Evolutionary conservation across 2,329 filamentous ascomycete species (phyloP).

Genomic region (Fusarium tanahbumbuense): DNA sequence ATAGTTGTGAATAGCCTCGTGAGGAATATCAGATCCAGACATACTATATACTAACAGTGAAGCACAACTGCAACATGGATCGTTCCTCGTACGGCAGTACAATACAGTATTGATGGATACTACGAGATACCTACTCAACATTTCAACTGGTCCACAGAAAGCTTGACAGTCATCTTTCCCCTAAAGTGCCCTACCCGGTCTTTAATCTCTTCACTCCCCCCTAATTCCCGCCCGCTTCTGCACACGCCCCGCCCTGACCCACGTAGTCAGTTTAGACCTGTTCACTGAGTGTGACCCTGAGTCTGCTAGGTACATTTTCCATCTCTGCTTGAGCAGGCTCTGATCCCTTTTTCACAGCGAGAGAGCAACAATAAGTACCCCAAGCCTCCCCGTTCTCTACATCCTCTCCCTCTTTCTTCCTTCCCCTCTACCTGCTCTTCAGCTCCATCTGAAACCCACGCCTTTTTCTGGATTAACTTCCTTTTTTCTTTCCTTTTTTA

Average conservation of each 20-base stretch:
- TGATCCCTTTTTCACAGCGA: conserved; percentile 26
- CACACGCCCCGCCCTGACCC: conserved; percentile 34
- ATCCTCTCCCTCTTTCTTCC: conserved; percentile 47
- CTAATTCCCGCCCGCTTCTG: conserved; percentile 35
- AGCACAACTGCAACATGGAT: background rate
- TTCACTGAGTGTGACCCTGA: conserved; percentile 27
- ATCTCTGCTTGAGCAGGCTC: conserved; percentile 1
- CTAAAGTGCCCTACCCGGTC: conserved; percentile 11
- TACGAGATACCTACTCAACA: background rate
- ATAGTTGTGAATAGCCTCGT: background rate
- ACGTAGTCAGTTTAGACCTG: conserved; percentile 25
- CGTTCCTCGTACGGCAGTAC: background rate
- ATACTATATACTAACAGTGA: background rate
- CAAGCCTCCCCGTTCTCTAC: conserved; percentile 49
- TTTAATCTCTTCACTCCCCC: conserved; percentile 38
- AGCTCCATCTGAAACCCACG: conserved; percentile 48
- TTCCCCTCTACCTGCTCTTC: conserved; percentile 51
- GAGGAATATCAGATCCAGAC: background rate
- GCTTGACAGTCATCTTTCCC: conserved; percentile 7
- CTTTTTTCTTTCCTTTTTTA: conserved; percentile 54
- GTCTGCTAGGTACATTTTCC: background rate
- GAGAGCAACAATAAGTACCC: conserved; percentile 56
- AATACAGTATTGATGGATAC: background rate
- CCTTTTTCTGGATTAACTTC: conserved; percentile 52
- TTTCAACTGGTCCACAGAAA: conserved; percentile 2